Conservation (phyloP, 192 early-diverging fungal species). For the Lobosporangium transversale region DNA sequence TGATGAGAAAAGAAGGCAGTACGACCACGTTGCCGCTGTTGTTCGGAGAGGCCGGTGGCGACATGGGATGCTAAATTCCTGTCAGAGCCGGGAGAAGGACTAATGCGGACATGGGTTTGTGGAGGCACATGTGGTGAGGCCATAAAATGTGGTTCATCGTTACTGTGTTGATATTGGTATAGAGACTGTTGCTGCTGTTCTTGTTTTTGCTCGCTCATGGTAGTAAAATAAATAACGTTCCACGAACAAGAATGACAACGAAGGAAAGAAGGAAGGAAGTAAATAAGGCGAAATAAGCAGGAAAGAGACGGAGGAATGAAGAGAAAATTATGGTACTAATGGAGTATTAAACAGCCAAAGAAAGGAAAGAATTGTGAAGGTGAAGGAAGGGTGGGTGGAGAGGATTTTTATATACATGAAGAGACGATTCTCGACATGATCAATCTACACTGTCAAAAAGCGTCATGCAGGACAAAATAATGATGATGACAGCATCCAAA, state of each 20-base stretch:
- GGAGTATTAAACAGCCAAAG: not conserved
- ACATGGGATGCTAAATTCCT: constrained; percentile 13
- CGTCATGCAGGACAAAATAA: no score
- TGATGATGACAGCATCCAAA: no score
- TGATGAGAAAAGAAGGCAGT: not conserved
- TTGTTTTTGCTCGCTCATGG: not conserved
- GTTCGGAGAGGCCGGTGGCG: not conserved
- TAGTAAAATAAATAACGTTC: not conserved
- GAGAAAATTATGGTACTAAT: not conserved
- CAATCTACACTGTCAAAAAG: no score
- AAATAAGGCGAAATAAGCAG: no score
- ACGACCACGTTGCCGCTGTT: constrained; percentile 23
- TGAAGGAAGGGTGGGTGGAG: not conserved
- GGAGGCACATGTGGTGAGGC: constrained; percentile 9
- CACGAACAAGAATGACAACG: no score
- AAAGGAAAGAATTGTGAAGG: not conserved
- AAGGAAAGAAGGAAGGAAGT: no score
- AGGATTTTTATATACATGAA: not conserved
- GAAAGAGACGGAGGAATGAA: not conserved
- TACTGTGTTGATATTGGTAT: not conserved
- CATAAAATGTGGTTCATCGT: constrained; percentile 14
- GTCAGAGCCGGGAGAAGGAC: constrained; percentile 2
- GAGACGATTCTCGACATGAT: no score
- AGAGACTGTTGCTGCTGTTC: not conserved
- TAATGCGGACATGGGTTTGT: constrained; percentile 11